phyloP scores from a whole-genome alignment of 2,329 filamentous ascomycete genomes.

The Epichloe coenophiala region DNA sequence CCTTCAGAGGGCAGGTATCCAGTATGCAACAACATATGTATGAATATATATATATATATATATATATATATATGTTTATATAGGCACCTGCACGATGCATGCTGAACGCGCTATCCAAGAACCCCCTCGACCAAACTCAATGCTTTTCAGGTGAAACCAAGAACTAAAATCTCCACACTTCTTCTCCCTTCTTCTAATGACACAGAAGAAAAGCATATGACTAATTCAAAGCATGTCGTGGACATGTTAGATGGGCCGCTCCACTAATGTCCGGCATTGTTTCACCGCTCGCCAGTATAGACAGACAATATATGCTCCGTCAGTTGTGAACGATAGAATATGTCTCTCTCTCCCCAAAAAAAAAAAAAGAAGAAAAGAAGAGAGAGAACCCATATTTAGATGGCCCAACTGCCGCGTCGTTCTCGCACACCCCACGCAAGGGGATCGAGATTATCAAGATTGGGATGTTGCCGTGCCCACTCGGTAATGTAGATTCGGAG shows the following conservation, averaged over 20 bases:
- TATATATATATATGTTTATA: not conserved
- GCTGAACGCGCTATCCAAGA: not conserved
- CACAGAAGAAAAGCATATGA: too few species aligned
- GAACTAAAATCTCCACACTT: too few species aligned
- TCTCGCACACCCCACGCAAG: conserved; percentile 56
- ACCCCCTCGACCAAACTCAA: not conserved
- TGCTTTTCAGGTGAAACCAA: not conserved
- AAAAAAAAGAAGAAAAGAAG: not conserved
- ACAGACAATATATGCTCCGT: not conserved
- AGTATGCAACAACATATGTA: not conserved
- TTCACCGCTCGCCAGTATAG: too few species aligned
- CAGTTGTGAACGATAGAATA: too few species aligned
- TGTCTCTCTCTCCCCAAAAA: not conserved
- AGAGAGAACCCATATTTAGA: conserved; percentile 23
- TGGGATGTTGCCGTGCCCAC: conserved; percentile 80
- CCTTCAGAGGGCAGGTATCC: too few species aligned
- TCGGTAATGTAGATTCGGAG: conserved; percentile 72
- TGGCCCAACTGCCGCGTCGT: conserved; percentile 59
- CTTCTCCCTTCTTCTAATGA: too few species aligned
- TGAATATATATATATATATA: too few species aligned
- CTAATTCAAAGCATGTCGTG: too few species aligned
- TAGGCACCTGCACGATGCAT: not conserved
- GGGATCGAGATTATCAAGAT: conserved; percentile 46
- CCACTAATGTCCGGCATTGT: too few species aligned
- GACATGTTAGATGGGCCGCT: too few species aligned